These are phyloP conservation scores for Neoboletus brunneissimus DNA, from an alignment of 768 basidiomycete species.

Conservation along the genomic window DNA sequence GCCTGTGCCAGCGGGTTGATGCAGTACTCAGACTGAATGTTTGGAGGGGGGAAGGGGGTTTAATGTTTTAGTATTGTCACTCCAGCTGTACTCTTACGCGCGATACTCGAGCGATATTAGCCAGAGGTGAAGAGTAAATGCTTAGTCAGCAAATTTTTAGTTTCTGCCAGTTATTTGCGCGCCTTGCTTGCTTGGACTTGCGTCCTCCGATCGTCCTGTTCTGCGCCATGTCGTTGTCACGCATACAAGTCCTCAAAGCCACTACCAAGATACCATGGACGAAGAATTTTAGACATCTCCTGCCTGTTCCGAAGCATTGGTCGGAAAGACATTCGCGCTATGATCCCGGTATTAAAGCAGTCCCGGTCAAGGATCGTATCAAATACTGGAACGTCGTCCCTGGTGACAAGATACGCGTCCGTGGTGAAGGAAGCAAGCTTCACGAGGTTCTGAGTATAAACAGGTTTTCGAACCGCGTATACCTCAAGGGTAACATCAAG, in stretches of 20 bases:
- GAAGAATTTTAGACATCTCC: slow-evolving; percentile 64
- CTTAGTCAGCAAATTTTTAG: slow-evolving; percentile 20
- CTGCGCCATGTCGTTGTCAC: slow-evolving; percentile 29
- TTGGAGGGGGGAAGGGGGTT: not conserved
- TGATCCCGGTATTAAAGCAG: slow-evolving; percentile 49
- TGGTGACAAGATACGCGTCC: slow-evolving; percentile 72
- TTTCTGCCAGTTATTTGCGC: not conserved
- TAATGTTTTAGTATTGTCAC: not conserved
- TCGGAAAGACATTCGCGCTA: slow-evolving; percentile 41
- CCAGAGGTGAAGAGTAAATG: not conserved
- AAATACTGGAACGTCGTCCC: slow-evolving; percentile 88
- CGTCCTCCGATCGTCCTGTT: not conserved
- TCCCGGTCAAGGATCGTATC: slow-evolving; percentile 64
- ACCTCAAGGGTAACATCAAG: slow-evolving; percentile 45
- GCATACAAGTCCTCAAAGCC: slow-evolving; percentile 42
- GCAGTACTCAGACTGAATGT: not conserved
- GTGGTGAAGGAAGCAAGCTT: slow-evolving; percentile 59
- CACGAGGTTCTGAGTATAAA: slow-evolving; percentile 75
- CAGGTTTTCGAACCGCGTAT: slow-evolving; percentile 63
- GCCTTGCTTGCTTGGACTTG: not conserved
- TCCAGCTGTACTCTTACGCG: slow-evolving; percentile 2
- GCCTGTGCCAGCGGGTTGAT: slow-evolving; percentile 22
- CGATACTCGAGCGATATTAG: not conserved
- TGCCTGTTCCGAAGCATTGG: slow-evolving; percentile 57
- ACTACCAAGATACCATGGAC: slow-evolving; percentile 55